Evolutionary conservation across 1,284 basidiomycete species (phyloP).

Genomic region (Ceratobasidium papillatum): DNA sequence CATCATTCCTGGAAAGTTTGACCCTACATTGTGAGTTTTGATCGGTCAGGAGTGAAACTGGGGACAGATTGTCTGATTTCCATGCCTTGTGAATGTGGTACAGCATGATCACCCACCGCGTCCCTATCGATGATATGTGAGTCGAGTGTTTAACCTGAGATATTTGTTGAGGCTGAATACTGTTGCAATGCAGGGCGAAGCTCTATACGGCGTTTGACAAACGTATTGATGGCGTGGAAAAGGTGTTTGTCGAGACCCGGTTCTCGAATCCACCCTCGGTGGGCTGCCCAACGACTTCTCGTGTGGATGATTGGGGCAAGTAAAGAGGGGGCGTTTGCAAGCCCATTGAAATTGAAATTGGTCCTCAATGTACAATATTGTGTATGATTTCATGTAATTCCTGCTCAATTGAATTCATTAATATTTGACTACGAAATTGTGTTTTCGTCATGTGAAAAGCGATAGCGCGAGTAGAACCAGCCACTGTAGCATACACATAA

Average conservation of each 20-base stretch:
- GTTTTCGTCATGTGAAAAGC: no score
- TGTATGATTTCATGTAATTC: background rate
- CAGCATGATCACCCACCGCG: slow-evolving; percentile 70
- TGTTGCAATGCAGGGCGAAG: slow-evolving; percentile 54
- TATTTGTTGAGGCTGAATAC: background rate
- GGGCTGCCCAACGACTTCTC: slow-evolving; percentile 60
- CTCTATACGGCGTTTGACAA: slow-evolving; percentile 69
- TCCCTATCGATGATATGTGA: slow-evolving; percentile 68
- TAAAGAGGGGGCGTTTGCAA: background rate
- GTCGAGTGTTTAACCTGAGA: slow-evolving; percentile 47
- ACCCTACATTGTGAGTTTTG: slow-evolving; percentile 66
- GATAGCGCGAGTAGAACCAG: no score
- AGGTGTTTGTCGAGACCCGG: slow-evolving; percentile 69
- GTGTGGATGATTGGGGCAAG: slow-evolving; percentile 64
- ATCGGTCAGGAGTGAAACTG: slow-evolving; percentile 18
- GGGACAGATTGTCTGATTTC: slow-evolving; percentile 21
- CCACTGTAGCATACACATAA: no score
- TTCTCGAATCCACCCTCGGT: slow-evolving; percentile 56
- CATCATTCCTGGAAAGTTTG: slow-evolving; percentile 72
- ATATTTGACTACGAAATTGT: background rate
- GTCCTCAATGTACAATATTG: background rate
- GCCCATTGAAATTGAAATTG: background rate
- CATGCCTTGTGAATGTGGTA: background rate
- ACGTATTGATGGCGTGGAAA: slow-evolving; percentile 66
- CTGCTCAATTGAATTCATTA: background rate